Evolutionary conservation across 768 basidiomycete genomes (phyloP), one percentile per base, ranked within the genome.

Genomic region (Xerocomus spinulosus): DNA sequence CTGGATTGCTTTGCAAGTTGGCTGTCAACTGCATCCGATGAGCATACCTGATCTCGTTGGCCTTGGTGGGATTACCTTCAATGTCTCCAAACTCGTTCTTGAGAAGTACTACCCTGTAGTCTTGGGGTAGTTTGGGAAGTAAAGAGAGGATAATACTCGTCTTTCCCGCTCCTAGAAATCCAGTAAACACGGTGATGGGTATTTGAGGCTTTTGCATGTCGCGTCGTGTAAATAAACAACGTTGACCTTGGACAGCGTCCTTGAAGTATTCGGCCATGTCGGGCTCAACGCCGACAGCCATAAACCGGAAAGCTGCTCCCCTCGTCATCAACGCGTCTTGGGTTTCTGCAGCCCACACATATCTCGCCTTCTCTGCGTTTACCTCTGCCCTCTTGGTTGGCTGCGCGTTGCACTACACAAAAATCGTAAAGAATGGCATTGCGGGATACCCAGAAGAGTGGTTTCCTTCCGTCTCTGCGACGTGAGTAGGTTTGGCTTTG

Each of bases 41-140:
- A 46, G 37, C 28, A 39, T 24, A 13, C 33, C n/a, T 44, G 42
- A 46, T 28, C 10, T 28, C 34, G 41, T 14, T 3, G n/a, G 44
- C 15, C 18, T 14, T 3, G 23, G 10, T 18, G 17, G 15, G 17
- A 44, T 21, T 7, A 86, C 90, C 90, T 79, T 94, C 81, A 12
- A 95, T 77, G 71, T 97, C 92, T 15, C 94, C 94, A 59, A 92
- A 96, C 66, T 97, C 94, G 70, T 97, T 97, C 73, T 97, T 97
- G 53, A 97, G 76, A 32, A 97, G 70, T 6, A 93, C 92, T 26
- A 88, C 86, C 58, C 82, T 89, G 75, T 94, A 94, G 58, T 88
- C 85, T 44, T 81, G 79, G 3, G 92, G 89, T 7, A 97, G 73
- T 55, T 83, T 82, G 3, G 86, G 83, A 3, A 96, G 77, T 1